Evolutionary conservation across 805 yeast species (phyloP).

Genomic region (Jamesozyma lodderae): DNA sequence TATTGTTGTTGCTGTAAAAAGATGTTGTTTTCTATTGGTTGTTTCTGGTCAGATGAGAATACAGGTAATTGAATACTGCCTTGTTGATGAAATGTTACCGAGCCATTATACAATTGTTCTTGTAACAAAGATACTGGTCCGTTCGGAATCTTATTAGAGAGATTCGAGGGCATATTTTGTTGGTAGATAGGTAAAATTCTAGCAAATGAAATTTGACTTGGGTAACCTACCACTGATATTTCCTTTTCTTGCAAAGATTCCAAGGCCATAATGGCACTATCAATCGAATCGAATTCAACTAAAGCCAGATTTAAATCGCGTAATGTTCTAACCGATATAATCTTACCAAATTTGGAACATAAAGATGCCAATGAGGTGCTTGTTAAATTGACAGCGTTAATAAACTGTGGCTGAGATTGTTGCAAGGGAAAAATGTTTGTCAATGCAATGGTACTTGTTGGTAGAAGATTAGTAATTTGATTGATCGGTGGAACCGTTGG

Average conservation of each 20-base stretch:
- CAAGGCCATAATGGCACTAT: constrained; percentile 70
- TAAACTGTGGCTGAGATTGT: constrained; percentile 42
- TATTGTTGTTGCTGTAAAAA: constrained; percentile 12
- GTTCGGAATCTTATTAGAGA: constrained; percentile 1
- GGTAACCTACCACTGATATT: constrained; percentile 58
- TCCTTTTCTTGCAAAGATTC: constrained; percentile 78
- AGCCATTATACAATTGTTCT: constrained; percentile 27
- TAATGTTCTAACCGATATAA: constrained; percentile 54
- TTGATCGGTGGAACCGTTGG: constrained; percentile 65
- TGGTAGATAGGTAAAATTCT: constrained; percentile 40
- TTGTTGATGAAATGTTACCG: constrained; percentile 25
- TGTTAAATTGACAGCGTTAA: constrained; percentile 37
- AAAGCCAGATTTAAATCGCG: constrained; percentile 43
- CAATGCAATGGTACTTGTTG: constrained; percentile 66
- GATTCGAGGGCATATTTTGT: constrained; percentile 10
- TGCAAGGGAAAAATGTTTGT: constrained; percentile 49
- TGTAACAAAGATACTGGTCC: constrained; percentile 23
- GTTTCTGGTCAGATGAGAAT: constrained; percentile 7
- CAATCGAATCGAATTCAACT: constrained; percentile 64
- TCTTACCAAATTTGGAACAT: constrained; percentile 51
- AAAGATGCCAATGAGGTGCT: constrained; percentile 46
- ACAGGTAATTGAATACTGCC: constrained; percentile 26
- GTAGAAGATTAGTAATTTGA: constrained; percentile 58
- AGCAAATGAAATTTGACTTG: constrained; percentile 76
- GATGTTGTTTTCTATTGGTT: background rate